Conservation (phyloP, 257 asterid genomes). For the Lycium barbarum region DNA sequence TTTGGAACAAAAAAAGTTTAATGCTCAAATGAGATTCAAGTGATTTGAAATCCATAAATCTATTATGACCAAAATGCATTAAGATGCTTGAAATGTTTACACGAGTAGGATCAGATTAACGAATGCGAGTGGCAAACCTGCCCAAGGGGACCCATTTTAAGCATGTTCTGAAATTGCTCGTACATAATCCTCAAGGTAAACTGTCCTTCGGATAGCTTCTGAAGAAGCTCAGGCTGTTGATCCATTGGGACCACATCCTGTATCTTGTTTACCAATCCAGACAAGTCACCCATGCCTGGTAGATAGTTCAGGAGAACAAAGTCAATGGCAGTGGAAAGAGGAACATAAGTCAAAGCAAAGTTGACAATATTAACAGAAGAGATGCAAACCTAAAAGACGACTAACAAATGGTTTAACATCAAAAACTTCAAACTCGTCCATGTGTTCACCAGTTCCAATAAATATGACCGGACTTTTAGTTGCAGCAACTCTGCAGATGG, state of each 20-base stretch:
- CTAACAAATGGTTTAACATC: constrained; percentile 98
- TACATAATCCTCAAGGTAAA: constrained; percentile 92
- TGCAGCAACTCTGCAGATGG: constrained; percentile 85
- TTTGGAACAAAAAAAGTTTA: too few relatives aligned
- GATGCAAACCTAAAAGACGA: constrained; percentile 84
- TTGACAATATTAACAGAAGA: constrained; percentile 1
- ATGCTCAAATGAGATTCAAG: too few relatives aligned
- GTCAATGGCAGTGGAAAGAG: constrained; percentile 19
- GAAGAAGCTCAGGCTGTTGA: constrained; percentile 99
- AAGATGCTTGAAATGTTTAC: too few relatives aligned
- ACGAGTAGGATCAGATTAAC: not conserved
- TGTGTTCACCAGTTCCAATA: constrained; percentile 97
- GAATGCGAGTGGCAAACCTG: constrained; percentile 60
- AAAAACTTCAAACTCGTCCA: constrained; percentile 96
- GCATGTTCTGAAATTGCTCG: constrained; percentile 88
- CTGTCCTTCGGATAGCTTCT: constrained; percentile 92
- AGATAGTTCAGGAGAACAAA: constrained; percentile 26
- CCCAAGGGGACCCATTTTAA: constrained; percentile 94
- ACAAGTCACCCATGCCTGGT: constrained; percentile 96
- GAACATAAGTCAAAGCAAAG: constrained; percentile 10
- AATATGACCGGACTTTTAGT: constrained; percentile 96
- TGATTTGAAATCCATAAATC: too few relatives aligned
- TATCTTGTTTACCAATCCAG: constrained; percentile 98
- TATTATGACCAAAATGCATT: too few relatives aligned
- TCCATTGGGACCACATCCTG: constrained; percentile 98